A percentile compares a stretch with the other conserved stretches of the same genome.
Evolutionary conservation across 23 red algal genomes (phyloP).

Genomic region (Gracilaria domingensis): DNA sequence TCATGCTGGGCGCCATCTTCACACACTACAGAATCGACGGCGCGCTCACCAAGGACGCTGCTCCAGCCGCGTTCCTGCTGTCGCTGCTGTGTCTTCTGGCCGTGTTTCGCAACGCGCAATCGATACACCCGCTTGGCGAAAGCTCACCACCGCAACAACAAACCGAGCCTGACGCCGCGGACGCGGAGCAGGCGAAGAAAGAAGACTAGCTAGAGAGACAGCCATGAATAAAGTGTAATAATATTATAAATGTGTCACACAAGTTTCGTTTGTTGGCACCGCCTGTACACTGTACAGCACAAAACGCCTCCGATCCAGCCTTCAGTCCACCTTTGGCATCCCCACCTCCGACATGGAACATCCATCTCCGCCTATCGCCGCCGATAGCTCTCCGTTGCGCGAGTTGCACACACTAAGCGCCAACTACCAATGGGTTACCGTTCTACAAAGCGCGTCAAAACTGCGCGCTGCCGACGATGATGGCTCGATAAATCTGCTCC

Average conservation of each 20-base stretch:
- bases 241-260: no score
- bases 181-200: not conserved
- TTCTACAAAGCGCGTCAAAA: conserved; percentile 47
- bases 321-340: no score
- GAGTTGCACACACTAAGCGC: conserved; percentile 27
- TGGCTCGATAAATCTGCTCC: conserved; percentile 31
- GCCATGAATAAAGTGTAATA: no score
- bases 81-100: not conserved
- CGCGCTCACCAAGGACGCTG: conserved; percentile 5
- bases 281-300: no score
- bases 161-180: not conserved
- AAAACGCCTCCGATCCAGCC: no score
- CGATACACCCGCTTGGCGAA: not conserved
- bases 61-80: conserved; percentile 26
- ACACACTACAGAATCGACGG: conserved; percentile 20
- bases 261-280: no score
- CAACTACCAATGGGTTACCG: conserved; percentile 41
- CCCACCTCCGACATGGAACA: not conserved
- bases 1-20: conserved; percentile 14
- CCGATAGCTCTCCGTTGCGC: not conserved
- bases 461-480: conserved; percentile 44
- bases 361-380: not conserved
- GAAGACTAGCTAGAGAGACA: no score
- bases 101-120: not conserved
- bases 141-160: not conserved